These are phyloP conservation scores for Sanghuangporus baumii DNA, from an alignment of 1,284 basidiomycete genomes.

Conservation along the genomic window DNA sequence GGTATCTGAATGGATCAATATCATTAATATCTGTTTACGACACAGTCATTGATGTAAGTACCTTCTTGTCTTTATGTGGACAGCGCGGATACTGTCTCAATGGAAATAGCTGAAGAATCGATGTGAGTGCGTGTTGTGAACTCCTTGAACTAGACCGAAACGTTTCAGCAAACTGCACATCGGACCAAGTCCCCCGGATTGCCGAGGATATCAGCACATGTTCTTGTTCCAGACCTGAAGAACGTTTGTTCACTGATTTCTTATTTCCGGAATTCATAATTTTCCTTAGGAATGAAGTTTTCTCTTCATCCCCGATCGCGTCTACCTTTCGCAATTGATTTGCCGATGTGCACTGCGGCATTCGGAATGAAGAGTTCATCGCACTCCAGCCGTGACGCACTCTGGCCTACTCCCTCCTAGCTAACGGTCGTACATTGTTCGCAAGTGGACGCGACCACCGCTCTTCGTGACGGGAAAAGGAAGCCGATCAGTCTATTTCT, in stretches of 20 bases:
- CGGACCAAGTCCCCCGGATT: not conserved
- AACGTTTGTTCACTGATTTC: not conserved
- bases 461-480: no score
- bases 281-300: not conserved
- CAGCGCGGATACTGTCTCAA: no score
- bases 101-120: no score
- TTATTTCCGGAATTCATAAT: not conserved
- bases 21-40: no score
- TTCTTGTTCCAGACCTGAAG: not conserved
- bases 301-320: not conserved
- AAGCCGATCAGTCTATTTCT: no score
- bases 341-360: not conserved
- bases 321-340: not conserved
- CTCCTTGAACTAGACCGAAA: not conserved
- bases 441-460: no score
- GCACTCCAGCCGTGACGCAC: no score
- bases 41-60: no score
- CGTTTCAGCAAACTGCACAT: not conserved
- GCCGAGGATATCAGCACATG: not conserved
- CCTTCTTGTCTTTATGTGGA: no score
- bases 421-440: not conserved
- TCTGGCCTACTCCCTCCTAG: not conserved
- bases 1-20: not conserved
- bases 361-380: not conserved
- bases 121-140: no score